phyloP scores from a whole-genome alignment of 208 protist genomes.

The Trypanosoma conorhini region DNA sequence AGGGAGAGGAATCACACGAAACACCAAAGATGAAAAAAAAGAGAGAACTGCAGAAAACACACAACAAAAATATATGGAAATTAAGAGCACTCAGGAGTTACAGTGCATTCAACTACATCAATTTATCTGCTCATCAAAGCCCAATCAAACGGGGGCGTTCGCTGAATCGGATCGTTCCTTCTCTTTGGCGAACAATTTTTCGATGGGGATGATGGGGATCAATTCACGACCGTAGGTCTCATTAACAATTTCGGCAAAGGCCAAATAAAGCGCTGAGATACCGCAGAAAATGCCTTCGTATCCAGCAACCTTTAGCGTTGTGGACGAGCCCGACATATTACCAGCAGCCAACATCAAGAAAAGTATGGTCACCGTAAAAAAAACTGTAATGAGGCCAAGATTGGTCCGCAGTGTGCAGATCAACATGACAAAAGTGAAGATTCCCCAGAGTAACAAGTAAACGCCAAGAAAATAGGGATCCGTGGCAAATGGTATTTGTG shows the following conservation, averaged over 20 bases:
- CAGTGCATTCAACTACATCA: too few relatives aligned
- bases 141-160: too few relatives aligned
- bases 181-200: not conserved
- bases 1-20: too few relatives aligned
- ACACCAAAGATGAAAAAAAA: too few relatives aligned
- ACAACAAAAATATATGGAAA: too few relatives aligned
- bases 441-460: slow-evolving; percentile 29
- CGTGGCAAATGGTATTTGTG: slow-evolving; percentile 1
- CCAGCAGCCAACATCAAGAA: slow-evolving; percentile 50
- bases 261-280: slow-evolving; percentile 50
- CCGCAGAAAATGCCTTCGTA: slow-evolving; percentile 56
- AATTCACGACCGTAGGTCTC: slow-evolving; percentile 40
- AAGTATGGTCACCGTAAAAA: slow-evolving; percentile 25
- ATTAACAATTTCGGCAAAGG: slow-evolving; percentile 44
- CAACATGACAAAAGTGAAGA: slow-evolving; percentile 32
- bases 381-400: slow-evolving; percentile 19
- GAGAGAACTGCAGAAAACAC: too few relatives aligned
- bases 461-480: slow-evolving; percentile 19
- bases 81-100: too few relatives aligned
- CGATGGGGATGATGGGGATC: slow-evolving; percentile 33
- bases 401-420: slow-evolving; percentile 21
- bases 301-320: slow-evolving; percentile 30
- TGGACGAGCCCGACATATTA: slow-evolving; percentile 23
- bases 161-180: too few relatives aligned
- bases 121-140: too few relatives aligned